Evolutionary conservation across 768 basidiomycete species (phyloP).

Genomic region (Pisolithus tinctorius): DNA sequence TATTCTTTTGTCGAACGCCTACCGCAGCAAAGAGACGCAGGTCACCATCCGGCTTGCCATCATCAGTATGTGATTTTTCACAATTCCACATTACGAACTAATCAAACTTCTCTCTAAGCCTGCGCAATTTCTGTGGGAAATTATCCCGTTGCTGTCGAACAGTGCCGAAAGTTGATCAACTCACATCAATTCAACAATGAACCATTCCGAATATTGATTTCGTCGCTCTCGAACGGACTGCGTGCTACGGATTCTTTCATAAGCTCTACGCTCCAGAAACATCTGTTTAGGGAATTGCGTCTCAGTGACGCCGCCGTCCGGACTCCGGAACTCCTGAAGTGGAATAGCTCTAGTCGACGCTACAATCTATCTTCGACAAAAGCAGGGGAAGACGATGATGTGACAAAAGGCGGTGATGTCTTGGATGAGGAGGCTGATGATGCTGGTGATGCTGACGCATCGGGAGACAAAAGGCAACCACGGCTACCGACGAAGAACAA

Average conservation of each 20-base stretch:
- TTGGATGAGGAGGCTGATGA: constrained; percentile 32
- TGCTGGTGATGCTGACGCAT: constrained; percentile 10
- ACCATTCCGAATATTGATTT: constrained; percentile 69
- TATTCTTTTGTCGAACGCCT: constrained; percentile 67
- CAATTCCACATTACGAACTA: neutral
- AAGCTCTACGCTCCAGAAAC: constrained; percentile 74
- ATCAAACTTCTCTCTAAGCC: constrained; percentile 38
- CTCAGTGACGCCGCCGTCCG: constrained; percentile 60
- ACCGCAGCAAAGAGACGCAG: constrained; percentile 52
- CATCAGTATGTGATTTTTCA: constrained; percentile 44
- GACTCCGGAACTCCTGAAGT: constrained; percentile 53
- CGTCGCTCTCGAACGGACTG: constrained; percentile 65
- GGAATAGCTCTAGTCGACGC: constrained; percentile 54
- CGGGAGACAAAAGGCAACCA: constrained; percentile 21
- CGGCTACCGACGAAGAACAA: constrained; percentile 63
- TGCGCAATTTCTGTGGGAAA: constrained; percentile 59
- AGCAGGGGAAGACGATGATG: constrained; percentile 13
- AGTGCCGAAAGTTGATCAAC: constrained; percentile 69
- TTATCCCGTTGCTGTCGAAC: constrained; percentile 58
- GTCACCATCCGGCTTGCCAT: constrained; percentile 71
- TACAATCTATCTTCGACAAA: constrained; percentile 38
- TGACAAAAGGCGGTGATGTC: constrained; percentile 10
- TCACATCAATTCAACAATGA: constrained; percentile 84
- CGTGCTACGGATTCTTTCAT: constrained; percentile 71
- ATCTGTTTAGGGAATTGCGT: constrained; percentile 73